Evolutionary conservation across 2,329 filamentous ascomycete species (phyloP), one percentile per base, ranked within the genome.

Genomic region (Neoscytalidium dimidiatum): DNA sequence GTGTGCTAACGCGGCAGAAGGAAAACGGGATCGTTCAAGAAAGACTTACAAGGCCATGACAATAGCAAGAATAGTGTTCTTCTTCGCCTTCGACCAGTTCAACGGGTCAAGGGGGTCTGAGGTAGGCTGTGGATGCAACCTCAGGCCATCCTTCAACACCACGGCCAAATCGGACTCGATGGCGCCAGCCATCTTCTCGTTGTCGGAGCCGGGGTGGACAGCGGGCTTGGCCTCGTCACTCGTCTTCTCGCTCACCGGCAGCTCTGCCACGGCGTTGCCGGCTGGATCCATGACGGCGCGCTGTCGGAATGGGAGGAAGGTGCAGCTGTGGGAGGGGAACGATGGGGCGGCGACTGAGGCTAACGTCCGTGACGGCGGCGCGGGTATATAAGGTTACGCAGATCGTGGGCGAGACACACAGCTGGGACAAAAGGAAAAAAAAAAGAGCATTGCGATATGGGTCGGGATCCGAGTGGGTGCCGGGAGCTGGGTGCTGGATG

Each of bases 11-110:
- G 6, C 9, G 4, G 43, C n/a, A 29, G n/a, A 29, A n/a, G 28
- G 28, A 28, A 31, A 23, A 28, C 35, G 31, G 29, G 46, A 23
- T 7, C 6, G 28, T 4, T 29, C 26, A 19, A 19, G 28, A n/a
- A 11, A 35, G 31, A 57, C 78, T 62, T 77, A 85, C 80, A 84
- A 78, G 35, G 81, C 73, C 83, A 85, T 85, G 17, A 85, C 81
- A 66, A 86, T 84, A 2, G 75, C 76, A 3, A 86, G 73, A 48
- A 84, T 82, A 1, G 69, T 71, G 70, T 84, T 78, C 69, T 78
- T 78, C 74, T 73, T 76, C 60, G 66, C 63, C 33, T 58, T 71
- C 1, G 72, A 73, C 76, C 76, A 78, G 51, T 78, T 78, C 52
- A 78, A 66, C 8, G 76, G 76, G 64, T 78, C 76, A 4, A 70